Percentiles rank a stretch among this genome's conserved stretches.
phyloP scores from a whole-genome alignment of 2,329 filamentous ascomycete genomes.

The Diaporthe sp. region DNA sequence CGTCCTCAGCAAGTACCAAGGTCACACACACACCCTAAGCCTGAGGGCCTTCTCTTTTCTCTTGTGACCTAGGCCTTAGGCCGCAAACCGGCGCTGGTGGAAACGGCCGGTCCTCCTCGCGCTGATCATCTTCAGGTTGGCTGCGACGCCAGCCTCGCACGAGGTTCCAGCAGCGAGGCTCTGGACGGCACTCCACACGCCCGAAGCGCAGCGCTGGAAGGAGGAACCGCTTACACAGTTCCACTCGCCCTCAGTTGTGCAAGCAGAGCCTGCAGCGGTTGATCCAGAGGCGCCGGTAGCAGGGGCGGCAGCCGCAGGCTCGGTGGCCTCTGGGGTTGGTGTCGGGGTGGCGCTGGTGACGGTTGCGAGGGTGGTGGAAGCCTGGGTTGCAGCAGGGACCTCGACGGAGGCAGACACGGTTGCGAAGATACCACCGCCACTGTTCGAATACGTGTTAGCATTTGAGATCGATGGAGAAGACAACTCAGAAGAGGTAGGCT shows the following conservation, averaged over 20 bases:
- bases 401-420: slow-evolving; percentile 35
- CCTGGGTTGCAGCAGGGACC: slow-evolving; percentile 30
- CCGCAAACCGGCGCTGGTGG: slow-evolving; percentile 10
- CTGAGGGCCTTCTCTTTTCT: not conserved
- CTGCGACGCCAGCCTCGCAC: slow-evolving; percentile 52
- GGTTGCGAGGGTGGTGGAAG: slow-evolving; percentile 46
- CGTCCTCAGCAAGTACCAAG: not conserved
- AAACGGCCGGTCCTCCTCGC: not conserved
- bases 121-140: slow-evolving; percentile 2
- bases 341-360: slow-evolving; percentile 38
- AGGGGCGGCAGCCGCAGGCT: slow-evolving; percentile 42
- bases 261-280: slow-evolving; percentile 56
- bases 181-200: slow-evolving; percentile 65
- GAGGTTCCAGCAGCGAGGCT: slow-evolving; percentile 67
- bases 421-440: slow-evolving; percentile 39
- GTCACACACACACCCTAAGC: slow-evolving; percentile 16
- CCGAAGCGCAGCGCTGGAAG: slow-evolving; percentile 75
- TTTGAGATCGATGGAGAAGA: slow-evolving; percentile 54
- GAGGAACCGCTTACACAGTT: slow-evolving; percentile 68
- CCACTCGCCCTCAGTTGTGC: slow-evolving; percentile 69
- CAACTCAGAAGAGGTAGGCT: slow-evolving; percentile 47
- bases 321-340: not conserved
- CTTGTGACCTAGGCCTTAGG: not conserved
- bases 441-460: slow-evolving; percentile 41
- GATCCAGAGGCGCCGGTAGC: not conserved